Percentiles rank a stretch among this genome's conserved stretches.
phyloP scores from a whole-genome alignment of 179 eudicot species.

The Nepenthes alata region DNA sequence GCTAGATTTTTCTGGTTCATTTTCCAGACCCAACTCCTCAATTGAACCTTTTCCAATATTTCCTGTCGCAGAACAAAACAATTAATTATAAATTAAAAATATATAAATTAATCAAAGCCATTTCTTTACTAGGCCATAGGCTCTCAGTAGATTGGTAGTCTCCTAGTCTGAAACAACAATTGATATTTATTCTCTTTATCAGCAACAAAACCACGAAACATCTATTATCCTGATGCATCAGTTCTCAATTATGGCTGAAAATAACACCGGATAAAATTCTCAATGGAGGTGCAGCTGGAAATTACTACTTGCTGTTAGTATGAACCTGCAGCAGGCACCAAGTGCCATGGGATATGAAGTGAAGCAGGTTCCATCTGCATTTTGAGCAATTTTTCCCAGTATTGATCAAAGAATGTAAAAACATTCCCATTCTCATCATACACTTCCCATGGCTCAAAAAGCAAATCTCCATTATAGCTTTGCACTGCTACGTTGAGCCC shows the following conservation, averaged over 20 bases:
- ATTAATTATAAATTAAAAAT: not conserved
- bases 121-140: no score
- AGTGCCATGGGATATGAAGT: slow-evolving; percentile 65
- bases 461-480: slow-evolving; percentile 76
- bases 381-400: slow-evolving; percentile 68
- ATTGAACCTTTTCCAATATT: slow-evolving; percentile 31
- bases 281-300: not conserved
- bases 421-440: slow-evolving; percentile 65
- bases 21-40: slow-evolving; percentile 74
- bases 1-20: slow-evolving; percentile 75
- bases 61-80: slow-evolving; percentile 34
- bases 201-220: no score
- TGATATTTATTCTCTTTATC: no score
- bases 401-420: slow-evolving; percentile 63
- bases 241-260: no score
- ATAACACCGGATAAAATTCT: no score
- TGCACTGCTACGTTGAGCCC: slow-evolving; percentile 56
- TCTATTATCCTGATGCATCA: no score
- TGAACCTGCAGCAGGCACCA: slow-evolving; percentile 59
- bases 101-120: no score
- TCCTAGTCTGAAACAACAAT: no score
- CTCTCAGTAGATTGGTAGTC: no score
- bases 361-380: slow-evolving; percentile 57
- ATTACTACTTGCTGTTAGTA: slow-evolving; percentile 1
- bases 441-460: slow-evolving; percentile 93